Base-by-base conservation (phyloP, 2,329 filamentous ascomycete genomes). In the Shiraia bambusicola region DNA sequence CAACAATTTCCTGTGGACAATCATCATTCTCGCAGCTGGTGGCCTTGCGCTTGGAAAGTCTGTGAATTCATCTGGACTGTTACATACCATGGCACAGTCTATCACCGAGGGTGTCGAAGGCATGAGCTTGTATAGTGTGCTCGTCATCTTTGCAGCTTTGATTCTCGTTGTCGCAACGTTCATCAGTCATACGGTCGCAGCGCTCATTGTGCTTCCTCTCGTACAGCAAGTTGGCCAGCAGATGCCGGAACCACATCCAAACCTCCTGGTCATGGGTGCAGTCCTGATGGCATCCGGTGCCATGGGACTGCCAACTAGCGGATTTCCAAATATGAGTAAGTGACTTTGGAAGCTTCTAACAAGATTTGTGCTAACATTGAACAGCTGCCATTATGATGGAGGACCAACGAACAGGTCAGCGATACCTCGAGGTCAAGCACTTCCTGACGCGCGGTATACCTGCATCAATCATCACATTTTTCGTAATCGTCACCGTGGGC, bases 1-100 rank as follows among this genome's bases (percentile, higher is more conserved):
- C 67, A 98, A 98, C 76, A 98, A 98, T 70, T 98, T 98, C 70
- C 86, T 96, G 28, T 98, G 93, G 93, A 98, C 94, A 14, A 98
- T 98, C 70, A 96, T 98, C 70, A 97, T 98, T 61, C 84, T 98
- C 14, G 93, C 93, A 0, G 92, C 93, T 0, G 93, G 93, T 33
- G 93, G 93, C 6, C 74, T 98, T 25, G 90, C 90, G 1, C 82
- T 98, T 0, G 93, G 93, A 42, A 96, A 95, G 68, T 88, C 92
- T 0, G 93, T 98, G 44, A 92, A 90, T 50, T 93, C 88, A 0
- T 97, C 92, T 0, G 93, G 93, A 1, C 77, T 98, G 9, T 76
- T 98, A 24, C 87, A 95, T 65, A 94, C 90, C 0, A 86, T 98
- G 35, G 93, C 93, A 2, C 75, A 77, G 5, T 72, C 78, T 9